These are phyloP conservation scores for Backusella tuberculispora DNA, from an alignment of 192 early-diverging fungal genomes.

Conservation along the genomic window DNA sequence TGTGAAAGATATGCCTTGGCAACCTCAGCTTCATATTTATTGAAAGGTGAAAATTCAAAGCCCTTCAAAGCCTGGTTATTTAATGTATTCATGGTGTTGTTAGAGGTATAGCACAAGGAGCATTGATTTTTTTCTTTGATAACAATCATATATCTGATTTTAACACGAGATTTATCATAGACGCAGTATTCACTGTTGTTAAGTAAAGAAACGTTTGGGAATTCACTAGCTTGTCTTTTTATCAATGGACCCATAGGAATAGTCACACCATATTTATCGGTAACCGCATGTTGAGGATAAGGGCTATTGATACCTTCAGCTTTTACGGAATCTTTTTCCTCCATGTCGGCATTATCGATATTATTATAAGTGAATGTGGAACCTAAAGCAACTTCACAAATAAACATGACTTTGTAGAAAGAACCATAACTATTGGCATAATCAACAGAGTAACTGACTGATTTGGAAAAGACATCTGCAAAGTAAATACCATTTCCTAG, in stretches of 20 bases:
- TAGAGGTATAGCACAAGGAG: conserved; percentile 10
- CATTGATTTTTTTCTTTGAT: conserved; percentile 30
- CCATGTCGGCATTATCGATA: conserved; percentile 46
- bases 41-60: background rate
- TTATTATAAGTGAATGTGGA: conserved; percentile 49
- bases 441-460: conserved; percentile 70
- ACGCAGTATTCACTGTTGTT: conserved; percentile 83
- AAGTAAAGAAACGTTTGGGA: conserved; percentile 35
- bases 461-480: conserved; percentile 79
- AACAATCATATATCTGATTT: conserved; percentile 66
- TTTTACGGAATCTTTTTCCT: conserved; percentile 64
- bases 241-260: background rate
- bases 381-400: conserved; percentile 83
- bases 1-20: conserved; percentile 20
- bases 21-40: conserved; percentile 24
- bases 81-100: background rate
- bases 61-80: conserved; percentile 8
- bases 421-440: conserved; percentile 33
- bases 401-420: conserved; percentile 59
- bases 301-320: conserved; percentile 65
- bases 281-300: conserved; percentile 45
- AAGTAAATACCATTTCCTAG: conserved; percentile 88
- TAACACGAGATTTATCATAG: conserved; percentile 69
- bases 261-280: conserved; percentile 35
- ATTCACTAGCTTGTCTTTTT: conserved; percentile 17